Base-by-base conservation (phyloP, 805 yeast species). In the Kodamaea leandrae region DNA sequence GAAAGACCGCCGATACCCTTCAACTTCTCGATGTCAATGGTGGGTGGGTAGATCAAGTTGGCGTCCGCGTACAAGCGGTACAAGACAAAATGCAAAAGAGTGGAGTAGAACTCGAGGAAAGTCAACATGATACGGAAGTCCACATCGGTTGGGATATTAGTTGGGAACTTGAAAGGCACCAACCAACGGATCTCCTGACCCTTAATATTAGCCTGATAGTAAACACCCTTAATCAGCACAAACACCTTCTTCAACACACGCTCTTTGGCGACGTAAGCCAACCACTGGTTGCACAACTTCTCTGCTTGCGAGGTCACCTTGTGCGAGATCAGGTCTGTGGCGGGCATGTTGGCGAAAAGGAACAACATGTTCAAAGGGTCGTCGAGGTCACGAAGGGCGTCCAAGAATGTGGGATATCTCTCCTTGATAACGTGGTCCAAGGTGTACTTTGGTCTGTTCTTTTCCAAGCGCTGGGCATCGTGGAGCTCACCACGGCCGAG, bases 91-190 rank as follows among this genome's bases (percentile, higher is more conserved):
- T 89, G 96, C 57, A 90, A 66, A 53, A 93, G 68, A 18, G 98
- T 91, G 14, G 96, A 83, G 69, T 93, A 93, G 66, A 93, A 90
- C 68, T 93, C 99, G 58, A 93, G 76, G 67, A 93, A 93, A 1
- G 98, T 91, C 57, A 88, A 74, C 99, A 93, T 93, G 71, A 93
- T 88, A 65, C 93, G 78, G 73, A 93, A 91, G 67, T 93, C 99
- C 45, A 93, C 82, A 63, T 93, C 98, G 33, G 83, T 67, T 35
- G 99, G 98, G 52, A 93, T 84, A 63, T 86, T 86, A 63, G 91
- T 95, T 14, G 99, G 96, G 72, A 90, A 93, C 65, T 89, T 93
- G 77, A 83, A 93, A 17, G 99, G 99, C 35, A 88, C 95, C 45
- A 93, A 78, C 99, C 99, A 93, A 66, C 91, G 78, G 34, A 93